phyloP scores from a whole-genome alignment of 495 filamentous ascomycete species.

The Lindgomyces ingoldianus region DNA sequence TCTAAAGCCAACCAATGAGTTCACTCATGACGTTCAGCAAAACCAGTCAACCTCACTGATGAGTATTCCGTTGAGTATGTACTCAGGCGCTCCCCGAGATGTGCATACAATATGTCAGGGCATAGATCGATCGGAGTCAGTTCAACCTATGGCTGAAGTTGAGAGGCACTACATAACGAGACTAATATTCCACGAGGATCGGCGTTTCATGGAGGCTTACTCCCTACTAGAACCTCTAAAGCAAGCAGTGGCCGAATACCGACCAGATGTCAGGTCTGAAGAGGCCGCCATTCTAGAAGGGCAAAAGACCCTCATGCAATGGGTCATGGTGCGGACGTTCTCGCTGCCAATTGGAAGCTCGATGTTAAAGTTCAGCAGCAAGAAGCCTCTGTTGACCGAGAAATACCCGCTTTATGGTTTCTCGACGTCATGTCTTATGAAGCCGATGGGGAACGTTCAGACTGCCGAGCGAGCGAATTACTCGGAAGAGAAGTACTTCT shows the following conservation, averaged over 20 bases:
- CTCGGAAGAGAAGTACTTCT: constrained; percentile 92
- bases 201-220: constrained; percentile 78
- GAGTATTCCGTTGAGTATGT: constrained; percentile 39
- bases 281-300: constrained; percentile 86
- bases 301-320: constrained; percentile 86
- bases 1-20: constrained; percentile 5
- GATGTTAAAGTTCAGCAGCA: constrained; percentile 78
- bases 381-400: constrained; percentile 84
- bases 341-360: constrained; percentile 83
- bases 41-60: constrained; percentile 44
- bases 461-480: constrained; percentile 80
- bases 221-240: constrained; percentile 76
- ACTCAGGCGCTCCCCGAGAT: constrained; percentile 55
- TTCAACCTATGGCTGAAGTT: constrained; percentile 56
- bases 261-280: constrained; percentile 73
- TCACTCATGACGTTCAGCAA: constrained; percentile 39
- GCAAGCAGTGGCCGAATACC: constrained; percentile 71
- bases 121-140: constrained; percentile 44
- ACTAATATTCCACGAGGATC: constrained; percentile 87
- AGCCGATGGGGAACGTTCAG: constrained; percentile 84
- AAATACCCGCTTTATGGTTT: constrained; percentile 85
- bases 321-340: constrained; percentile 80
- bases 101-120: constrained; percentile 70
- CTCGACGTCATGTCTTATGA: constrained; percentile 83
- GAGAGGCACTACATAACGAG: constrained; percentile 79